A percentile compares a stretch with the other conserved stretches of the same genome.
phyloP scores from a whole-genome alignment of 768 basidiomycete species.

The Pleurotus sapidus region DNA sequence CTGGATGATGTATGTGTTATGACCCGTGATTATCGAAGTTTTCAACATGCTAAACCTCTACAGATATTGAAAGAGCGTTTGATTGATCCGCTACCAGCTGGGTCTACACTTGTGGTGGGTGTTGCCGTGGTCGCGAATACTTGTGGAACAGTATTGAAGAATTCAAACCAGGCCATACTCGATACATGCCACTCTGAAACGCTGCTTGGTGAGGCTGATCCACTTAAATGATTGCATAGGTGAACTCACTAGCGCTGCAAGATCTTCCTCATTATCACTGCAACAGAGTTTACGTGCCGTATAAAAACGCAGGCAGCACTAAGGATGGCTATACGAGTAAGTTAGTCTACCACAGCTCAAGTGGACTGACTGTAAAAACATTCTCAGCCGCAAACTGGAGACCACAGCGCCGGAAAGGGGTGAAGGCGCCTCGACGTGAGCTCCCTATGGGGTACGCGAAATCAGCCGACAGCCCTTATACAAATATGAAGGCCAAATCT shows the following conservation, averaged over 20 bases:
- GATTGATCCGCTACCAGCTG: not conserved
- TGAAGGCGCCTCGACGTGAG: not conserved
- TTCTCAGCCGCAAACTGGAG: not conserved
- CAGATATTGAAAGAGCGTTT: not conserved
- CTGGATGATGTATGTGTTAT: not conserved
- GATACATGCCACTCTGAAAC: not conserved
- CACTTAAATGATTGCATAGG: not conserved
- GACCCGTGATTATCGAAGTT: not conserved
- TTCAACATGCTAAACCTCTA: not conserved
- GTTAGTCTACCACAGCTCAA: not conserved
- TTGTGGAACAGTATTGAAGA: not conserved
- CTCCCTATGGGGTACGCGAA: not conserved
- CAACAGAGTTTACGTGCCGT: not conserved
- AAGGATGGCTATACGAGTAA: not conserved
- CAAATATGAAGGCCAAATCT: not conserved
- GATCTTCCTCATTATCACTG: not conserved
- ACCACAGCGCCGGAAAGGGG: not conserved
- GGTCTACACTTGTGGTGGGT: not conserved
- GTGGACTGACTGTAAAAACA: not conserved
- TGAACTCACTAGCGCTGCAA: not conserved
- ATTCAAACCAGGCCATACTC: not conserved
- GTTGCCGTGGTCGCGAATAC: too few species aligned
- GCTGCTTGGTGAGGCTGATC: not conserved
- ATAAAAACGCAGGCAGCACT: not conserved
- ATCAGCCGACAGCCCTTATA: not conserved